These are phyloP conservation scores for Rutstroemia sydowiana DNA, from an alignment of 2,329 filamentous ascomycete species.

Conservation along the genomic window DNA sequence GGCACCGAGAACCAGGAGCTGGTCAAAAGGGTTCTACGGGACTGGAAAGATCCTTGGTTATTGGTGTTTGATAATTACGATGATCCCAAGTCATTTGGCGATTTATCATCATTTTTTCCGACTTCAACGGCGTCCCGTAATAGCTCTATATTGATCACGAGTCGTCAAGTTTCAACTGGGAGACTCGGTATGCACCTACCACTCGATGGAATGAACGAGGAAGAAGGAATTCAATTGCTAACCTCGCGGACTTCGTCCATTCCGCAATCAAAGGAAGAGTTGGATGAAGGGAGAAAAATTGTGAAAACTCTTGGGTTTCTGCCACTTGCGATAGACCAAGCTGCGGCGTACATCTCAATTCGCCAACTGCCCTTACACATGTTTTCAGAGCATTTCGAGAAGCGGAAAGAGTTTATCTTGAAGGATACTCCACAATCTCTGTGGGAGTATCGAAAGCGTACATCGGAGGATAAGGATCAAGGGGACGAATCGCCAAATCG, in stretches of 20 bases:
- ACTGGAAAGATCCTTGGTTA: constrained; percentile 15
- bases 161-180: constrained; percentile 10
- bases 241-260: neutral
- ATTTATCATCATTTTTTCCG: constrained; percentile 3
- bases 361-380: constrained; percentile 9
- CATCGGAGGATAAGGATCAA: too few relatives aligned
- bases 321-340: constrained; percentile 23
- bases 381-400: constrained; percentile 14
- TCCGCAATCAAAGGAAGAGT: neutral
- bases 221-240: constrained; percentile 9
- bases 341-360: constrained; percentile 18
- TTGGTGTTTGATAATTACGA: constrained; percentile 24
- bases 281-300: constrained; percentile 2
- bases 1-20: neutral
- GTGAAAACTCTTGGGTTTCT: constrained; percentile 14
- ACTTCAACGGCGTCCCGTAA: neutral
- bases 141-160: constrained; percentile 11
- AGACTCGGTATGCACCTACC: constrained; percentile 3
- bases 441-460: constrained; percentile 9
- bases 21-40: constrained; percentile 7
- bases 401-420: constrained; percentile 10
- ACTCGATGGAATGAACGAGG: constrained; percentile 5
- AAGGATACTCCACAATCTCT: constrained; percentile 10
- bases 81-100: constrained; percentile 9
- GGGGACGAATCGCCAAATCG: neutral